Conservation (phyloP, 192 early-diverging fungal species). For the Chytriomyces hyalinus region DNA sequence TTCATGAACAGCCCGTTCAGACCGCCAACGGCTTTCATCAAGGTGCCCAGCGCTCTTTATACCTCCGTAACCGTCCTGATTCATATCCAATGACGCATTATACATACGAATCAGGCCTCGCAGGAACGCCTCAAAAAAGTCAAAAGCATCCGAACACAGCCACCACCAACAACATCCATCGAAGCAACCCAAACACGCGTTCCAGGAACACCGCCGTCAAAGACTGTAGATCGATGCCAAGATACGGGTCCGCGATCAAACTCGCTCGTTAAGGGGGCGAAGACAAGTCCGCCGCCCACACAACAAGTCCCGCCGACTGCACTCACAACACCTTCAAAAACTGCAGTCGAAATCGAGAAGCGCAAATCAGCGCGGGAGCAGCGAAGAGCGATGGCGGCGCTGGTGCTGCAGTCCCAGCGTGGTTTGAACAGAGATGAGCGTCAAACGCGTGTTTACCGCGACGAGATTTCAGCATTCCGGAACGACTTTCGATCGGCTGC, state of each 20-base stretch:
- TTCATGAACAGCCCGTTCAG: slow-evolving; percentile 1
- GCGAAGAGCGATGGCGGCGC: slow-evolving; percentile 28
- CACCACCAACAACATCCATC: neutral
- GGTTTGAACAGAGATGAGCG: slow-evolving; percentile 13
- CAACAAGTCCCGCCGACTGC: neutral
- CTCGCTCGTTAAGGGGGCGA: neutral
- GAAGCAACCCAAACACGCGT: neutral
- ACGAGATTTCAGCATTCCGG: slow-evolving; percentile 32
- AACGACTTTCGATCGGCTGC: neutral
- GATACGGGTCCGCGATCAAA: neutral
- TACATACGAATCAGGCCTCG: slow-evolving; percentile 19
- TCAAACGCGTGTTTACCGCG: slow-evolving; percentile 22
- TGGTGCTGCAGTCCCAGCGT: slow-evolving; percentile 10
- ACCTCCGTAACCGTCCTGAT: neutral
- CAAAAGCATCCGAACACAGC: neutral
- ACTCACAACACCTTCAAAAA: slow-evolving; percentile 36
- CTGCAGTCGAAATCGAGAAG: slow-evolving; percentile 34
- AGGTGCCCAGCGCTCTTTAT: neutral
- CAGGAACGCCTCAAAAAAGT: slow-evolving; percentile 31
- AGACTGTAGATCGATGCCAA: neutral
- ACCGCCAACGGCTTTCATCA: slow-evolving; percentile 32
- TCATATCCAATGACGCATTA: neutral
- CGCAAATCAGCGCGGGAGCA: slow-evolving; percentile 28
- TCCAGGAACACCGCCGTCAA: neutral
- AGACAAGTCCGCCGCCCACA: neutral